Conservation (phyloP, 176 grass and related monocot species). For the Zea mays region Zm-B73-REFERENCE-NAM-5.0 NC_050100.1:193094001-193094500, state of each 20-base stretch:
- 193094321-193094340: conserved; percentile 53
- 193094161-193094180: conserved; percentile 38
- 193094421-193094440: background rate
- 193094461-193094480: conserved; percentile 3
- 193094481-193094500: background rate
- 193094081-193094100: conserved; percentile 48
- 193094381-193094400: conserved; percentile 33
- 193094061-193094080: conserved; percentile 53
- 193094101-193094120: conserved; percentile 49
- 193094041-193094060: conserved; percentile 51
- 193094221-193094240: conserved; percentile 33
- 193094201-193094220: conserved; percentile 41
- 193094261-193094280: conserved; percentile 52
- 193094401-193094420: conserved; percentile 30
- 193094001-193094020: conserved; percentile 62
- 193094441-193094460: conserved; percentile 13
- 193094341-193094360: conserved; percentile 20
- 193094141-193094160: conserved; percentile 71
- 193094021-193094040: conserved; percentile 39
- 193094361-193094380: conserved; percentile 9
- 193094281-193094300: conserved; percentile 62
- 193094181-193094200: conserved; percentile 32
- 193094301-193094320: conserved; percentile 60
- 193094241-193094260: conserved; percentile 64
- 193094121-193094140: conserved; percentile 56